phyloP scores from a whole-genome alignment of 2,329 filamentous ascomycete genomes.

The Penicillium sp. region DNA sequence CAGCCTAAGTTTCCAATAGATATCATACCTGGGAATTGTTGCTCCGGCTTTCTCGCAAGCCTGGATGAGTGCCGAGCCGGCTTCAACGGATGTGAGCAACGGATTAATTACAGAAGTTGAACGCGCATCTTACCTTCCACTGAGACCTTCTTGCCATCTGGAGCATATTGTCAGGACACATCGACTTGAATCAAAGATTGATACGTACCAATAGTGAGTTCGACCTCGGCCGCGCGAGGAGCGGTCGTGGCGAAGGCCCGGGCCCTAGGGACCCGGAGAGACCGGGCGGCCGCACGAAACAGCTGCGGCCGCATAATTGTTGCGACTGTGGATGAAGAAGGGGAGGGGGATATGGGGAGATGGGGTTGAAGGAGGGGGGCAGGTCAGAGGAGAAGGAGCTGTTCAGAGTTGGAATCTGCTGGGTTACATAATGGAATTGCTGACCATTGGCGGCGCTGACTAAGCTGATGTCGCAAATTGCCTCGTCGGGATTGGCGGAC shows the following conservation, averaged over 20 bases:
- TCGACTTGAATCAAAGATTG: constrained; percentile 52
- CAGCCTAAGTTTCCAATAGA: neutral
- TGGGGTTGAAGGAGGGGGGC: constrained; percentile 16
- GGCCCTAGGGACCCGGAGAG: constrained; percentile 51
- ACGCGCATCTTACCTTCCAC: constrained; percentile 70
- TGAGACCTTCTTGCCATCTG: constrained; percentile 96
- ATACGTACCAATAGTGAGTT: constrained; percentile 83
- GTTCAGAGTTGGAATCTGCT: constrained; percentile 32
- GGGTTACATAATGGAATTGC: constrained; percentile 25
- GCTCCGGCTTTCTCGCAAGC: constrained; percentile 96
- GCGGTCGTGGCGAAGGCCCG: constrained; percentile 78
- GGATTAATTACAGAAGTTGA: constrained; percentile 3
- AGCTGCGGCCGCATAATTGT: constrained; percentile 61
- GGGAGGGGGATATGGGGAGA: constrained; percentile 14
- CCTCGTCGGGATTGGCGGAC: constrained; percentile 37
- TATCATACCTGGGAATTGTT: constrained; percentile 72
- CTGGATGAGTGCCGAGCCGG: constrained; percentile 94
- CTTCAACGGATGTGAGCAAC: constrained; percentile 48
- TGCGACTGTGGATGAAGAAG: constrained; percentile 13
- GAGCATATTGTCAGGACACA: constrained; percentile 29
- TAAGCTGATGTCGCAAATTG: constrained; percentile 35
- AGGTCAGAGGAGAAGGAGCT: constrained; percentile 23
- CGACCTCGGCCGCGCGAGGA: constrained; percentile 81
- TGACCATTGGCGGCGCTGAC: constrained; percentile 22
- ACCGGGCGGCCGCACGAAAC: constrained; percentile 57